phyloP scores from a whole-genome alignment of 2,329 filamentous ascomycete genomes.

The Lecanosticta acicola region DNA sequence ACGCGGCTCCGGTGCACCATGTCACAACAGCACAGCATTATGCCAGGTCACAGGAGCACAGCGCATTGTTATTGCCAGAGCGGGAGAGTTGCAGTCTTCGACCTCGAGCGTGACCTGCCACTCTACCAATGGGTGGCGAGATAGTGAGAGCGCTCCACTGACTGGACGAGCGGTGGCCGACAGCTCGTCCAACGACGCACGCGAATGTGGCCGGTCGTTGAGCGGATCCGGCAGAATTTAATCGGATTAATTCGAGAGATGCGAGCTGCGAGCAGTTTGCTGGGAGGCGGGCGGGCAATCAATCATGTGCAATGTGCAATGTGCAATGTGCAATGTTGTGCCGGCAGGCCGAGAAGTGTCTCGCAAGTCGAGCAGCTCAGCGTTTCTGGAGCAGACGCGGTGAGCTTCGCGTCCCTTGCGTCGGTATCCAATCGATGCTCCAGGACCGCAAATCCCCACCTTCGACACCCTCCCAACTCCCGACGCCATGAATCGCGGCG shows the following conservation, averaged over 20 bases:
- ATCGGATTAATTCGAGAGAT: neutral
- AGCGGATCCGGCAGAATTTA: constrained; percentile 8
- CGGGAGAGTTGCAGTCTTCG: constrained; percentile 6
- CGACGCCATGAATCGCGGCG: neutral
- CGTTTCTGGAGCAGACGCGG: constrained; percentile 10
- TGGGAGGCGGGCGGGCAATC: too few relatives aligned
- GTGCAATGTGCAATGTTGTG: constrained; percentile 3
- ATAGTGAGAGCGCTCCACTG: constrained; percentile 6
- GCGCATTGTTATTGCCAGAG: constrained; percentile 12
- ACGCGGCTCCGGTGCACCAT: constrained; percentile 9
- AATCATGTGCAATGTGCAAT: neutral
- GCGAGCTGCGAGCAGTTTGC: neutral
- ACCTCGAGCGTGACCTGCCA: constrained; percentile 6
- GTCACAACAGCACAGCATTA: constrained; percentile 10
- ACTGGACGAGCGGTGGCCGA: constrained; percentile 6
- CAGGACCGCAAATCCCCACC: constrained; percentile 1
- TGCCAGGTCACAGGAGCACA: constrained; percentile 13
- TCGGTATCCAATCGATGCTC: constrained; percentile 19
- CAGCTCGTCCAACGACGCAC: constrained; percentile 7
- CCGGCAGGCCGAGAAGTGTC: too few relatives aligned
- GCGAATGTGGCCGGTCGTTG: constrained; percentile 1
- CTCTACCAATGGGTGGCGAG: constrained; percentile 10
- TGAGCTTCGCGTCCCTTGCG: constrained; percentile 13
- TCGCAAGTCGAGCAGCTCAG: constrained; percentile 7
- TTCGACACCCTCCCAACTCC: neutral